Evolutionary conservation across 1,139 yeast genomes (phyloP), one percentile per base, ranked within the genome.

Genomic region (Taphrina pruni): DNA sequence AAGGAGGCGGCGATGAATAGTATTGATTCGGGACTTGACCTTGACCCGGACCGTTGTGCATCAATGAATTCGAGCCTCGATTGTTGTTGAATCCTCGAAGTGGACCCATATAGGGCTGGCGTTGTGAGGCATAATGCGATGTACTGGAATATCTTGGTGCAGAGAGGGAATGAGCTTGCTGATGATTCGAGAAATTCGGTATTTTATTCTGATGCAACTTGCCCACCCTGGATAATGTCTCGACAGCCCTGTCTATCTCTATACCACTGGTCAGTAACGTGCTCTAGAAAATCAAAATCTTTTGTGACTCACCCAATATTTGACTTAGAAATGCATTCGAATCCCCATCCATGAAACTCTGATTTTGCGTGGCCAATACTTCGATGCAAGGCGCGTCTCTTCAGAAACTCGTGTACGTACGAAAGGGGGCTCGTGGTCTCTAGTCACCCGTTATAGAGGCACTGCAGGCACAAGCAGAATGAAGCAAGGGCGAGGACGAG

Each of bases 211-310:
- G 46, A 41, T 56, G 41, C 48, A 56, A 48, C 45, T 36, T 58
- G 17, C 54, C 54, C n/a, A 21, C 17, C 21, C 45, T 43, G 4
- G 62, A 43, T 3, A 58, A 39, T n/a, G 26, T 45, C 21, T 58
- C 62, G 14, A 58, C 41, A 21, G 62, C 62, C 32, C 52, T 6
- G 48, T 58, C 62, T 32, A 58, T 36, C 62, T 58, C 62, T 58
- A 17, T 20, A 4, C 21, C 8, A 17, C 21, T 8, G 12, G 43
- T 54, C 43, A 54, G 57, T 26, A 4, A 26, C 4, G 32, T 26
- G 32, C 32, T 26, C 4, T 26, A 4, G 32, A 4, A 4, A 26
- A 26, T 26, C 32, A 26, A 4, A 26, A 26, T 26, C 32, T 26
- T 26, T 26, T 26, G 32, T n/a, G 54, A 58, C 62, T 14, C 26